phyloP scores from a whole-genome alignment of 2,329 filamentous ascomycete species.

The Cytospora piceicola region DNA sequence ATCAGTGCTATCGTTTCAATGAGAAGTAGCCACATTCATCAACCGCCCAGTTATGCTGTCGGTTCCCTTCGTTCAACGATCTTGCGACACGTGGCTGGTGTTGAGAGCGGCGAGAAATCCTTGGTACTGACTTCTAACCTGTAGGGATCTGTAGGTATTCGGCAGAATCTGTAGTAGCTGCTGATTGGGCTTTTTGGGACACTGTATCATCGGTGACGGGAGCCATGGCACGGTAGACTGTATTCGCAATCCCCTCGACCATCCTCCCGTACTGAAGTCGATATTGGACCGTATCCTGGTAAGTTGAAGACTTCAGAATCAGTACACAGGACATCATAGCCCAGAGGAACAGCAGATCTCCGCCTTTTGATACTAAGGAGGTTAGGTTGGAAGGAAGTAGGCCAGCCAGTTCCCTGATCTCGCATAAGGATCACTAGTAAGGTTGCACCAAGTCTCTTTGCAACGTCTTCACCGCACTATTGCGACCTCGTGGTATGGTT shows the following conservation, averaged over 20 bases:
- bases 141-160: too few relatives aligned
- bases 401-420: constrained; percentile 20
- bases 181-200: neutral
- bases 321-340: neutral
- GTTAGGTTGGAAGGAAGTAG: constrained; percentile 4
- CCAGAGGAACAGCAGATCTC: neutral
- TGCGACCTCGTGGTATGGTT: neutral
- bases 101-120: neutral
- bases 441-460: neutral
- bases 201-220: neutral
- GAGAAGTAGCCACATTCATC: neutral
- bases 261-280: neutral
- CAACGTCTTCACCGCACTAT: neutral
- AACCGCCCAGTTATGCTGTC: neutral
- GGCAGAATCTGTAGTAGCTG: neutral
- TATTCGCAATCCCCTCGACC: neutral
- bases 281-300: neutral
- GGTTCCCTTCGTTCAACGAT: neutral
- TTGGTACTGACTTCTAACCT: neutral
- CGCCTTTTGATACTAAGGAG: constrained; percentile 14
- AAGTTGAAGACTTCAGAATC: neutral
- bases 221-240: neutral
- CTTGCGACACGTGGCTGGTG: neutral
- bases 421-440: constrained; percentile 12
- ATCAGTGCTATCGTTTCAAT: too few relatives aligned